Base-by-base conservation (phyloP, 768 basidiomycete species). In the Auriscalpium orientale region DNA sequence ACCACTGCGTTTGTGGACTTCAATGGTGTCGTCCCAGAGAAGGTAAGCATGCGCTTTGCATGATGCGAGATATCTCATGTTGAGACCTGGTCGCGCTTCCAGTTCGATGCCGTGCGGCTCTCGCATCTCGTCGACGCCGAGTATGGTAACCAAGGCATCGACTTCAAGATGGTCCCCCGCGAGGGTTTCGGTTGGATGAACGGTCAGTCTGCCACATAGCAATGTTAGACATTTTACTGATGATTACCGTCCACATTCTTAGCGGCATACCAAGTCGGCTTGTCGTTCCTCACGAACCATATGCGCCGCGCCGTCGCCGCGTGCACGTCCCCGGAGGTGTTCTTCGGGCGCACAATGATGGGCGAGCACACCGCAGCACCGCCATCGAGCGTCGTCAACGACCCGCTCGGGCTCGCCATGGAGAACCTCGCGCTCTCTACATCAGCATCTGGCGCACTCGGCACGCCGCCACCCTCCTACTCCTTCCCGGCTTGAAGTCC, bases 161-260 rank as follows among this genome's bases (percentile, higher is more conserved):
- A 99, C 75, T 99, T 99, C 76, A 92, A 95, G 74, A 85, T 95
- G 81, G 89, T 98, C 46, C 95, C 95, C 50, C 82, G 94, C 13
- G 95, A 98, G 72, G 95, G 95, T 54, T 99, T 98, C 67, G 95
- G 95, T 9, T 98, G 94, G 95, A 97, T 94, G 89, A 95, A 95
- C 59, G 79, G 91, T 92, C 64, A 58, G 85, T 74, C 11, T 34
- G 1, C 33, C 40, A 37, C 11, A 1, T 45, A 15, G 36, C 28
- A 53, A 16, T 11, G 36, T 2, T 0, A 20, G 33, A 8, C 38
- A 38, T 28, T 10, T 35, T 13, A n/a, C 38, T 53, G 43, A n/a
- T 54, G 43, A 54, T 56, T 46, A 49, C 22, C 38, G 37, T 51
- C n/a, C n/a, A n/a, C 38, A 50, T 54, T 40, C 57, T 44, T 64